These are phyloP conservation scores for Populus tomentosa DNA, from an alignment of 441 rosid genomes.

Conservation along the genomic window DNA sequence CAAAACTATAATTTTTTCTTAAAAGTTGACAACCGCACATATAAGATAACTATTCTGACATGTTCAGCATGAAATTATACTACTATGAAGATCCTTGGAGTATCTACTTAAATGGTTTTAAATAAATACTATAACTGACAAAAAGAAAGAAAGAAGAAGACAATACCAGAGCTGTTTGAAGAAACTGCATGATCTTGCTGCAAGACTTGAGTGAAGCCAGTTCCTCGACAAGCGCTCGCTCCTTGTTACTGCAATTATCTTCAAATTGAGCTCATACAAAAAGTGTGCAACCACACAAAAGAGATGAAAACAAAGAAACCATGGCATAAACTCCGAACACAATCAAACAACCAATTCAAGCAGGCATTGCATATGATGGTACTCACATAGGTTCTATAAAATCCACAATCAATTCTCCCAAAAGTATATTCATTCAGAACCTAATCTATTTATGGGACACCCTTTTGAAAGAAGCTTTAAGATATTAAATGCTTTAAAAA, in stretches of 20 bases:
- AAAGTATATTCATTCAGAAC: no score
- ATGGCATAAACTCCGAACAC: not conserved
- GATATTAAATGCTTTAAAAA: no score
- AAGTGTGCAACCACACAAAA: not conserved
- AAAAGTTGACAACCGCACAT: not conserved
- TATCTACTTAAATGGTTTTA: not conserved
- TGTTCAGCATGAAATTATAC: not conserved
- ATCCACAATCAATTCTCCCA: no score
- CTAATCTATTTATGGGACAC: no score
- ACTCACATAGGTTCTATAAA: no score
- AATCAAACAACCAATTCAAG: no score
- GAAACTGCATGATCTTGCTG: conserved; percentile 32
- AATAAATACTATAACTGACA: not conserved
- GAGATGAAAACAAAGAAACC: not conserved
- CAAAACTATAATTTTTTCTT: not conserved
- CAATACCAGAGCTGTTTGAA: conserved; percentile 31
- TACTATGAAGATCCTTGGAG: not conserved
- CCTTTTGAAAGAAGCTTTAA: no score
- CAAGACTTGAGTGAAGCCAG: conserved; percentile 50
- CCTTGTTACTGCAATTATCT: conserved; percentile 48
- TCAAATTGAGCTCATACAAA: conserved; percentile 9
- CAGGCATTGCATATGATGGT: no score
- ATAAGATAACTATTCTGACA: not conserved
- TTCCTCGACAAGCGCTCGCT: conserved; percentile 63
- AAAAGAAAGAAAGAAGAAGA: not conserved